These are phyloP conservation scores for Populus pruinosa DNA, from an alignment of 345 rosid species.

Conservation along the genomic window DNA sequence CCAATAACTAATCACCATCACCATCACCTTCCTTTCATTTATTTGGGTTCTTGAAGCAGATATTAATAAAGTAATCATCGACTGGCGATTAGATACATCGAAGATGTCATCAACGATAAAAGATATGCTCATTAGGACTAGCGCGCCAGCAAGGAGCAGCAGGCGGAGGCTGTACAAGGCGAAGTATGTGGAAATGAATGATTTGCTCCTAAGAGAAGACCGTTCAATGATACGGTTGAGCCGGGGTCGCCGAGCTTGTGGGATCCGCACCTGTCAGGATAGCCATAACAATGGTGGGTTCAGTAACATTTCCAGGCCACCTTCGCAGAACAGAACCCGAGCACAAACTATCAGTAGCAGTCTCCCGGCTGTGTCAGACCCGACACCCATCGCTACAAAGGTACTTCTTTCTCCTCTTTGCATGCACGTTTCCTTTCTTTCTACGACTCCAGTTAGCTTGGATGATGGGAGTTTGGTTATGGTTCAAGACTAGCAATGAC, in stretches of 20 bases:
- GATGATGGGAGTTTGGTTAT: background rate
- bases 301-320: slow-evolving; percentile 1
- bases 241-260: slow-evolving; percentile 11
- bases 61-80: too few relatives aligned
- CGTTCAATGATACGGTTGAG: slow-evolving; percentile 17
- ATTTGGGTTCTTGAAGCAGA: too few relatives aligned
- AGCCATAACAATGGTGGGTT: slow-evolving; percentile 3
- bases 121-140: slow-evolving; percentile 34
- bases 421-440: background rate
- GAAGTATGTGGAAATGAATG: slow-evolving; percentile 27
- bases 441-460: background rate
- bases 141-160: slow-evolving; percentile 10
- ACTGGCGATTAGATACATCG: background rate
- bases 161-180: slow-evolving; percentile 28
- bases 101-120: slow-evolving; percentile 36
- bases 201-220: slow-evolving; percentile 19
- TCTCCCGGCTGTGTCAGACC: slow-evolving; percentile 40
- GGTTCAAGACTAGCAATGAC: background rate
- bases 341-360: slow-evolving; percentile 34
- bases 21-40: too few relatives aligned
- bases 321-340: slow-evolving; percentile 5
- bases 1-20: too few relatives aligned
- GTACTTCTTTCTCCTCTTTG: slow-evolving; percentile 10
- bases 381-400: slow-evolving; percentile 45
- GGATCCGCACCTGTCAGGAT: slow-evolving; percentile 18